Evolutionary conservation across 768 basidiomycete species (phyloP).

Genomic region (Lactarius trivialis): DNA sequence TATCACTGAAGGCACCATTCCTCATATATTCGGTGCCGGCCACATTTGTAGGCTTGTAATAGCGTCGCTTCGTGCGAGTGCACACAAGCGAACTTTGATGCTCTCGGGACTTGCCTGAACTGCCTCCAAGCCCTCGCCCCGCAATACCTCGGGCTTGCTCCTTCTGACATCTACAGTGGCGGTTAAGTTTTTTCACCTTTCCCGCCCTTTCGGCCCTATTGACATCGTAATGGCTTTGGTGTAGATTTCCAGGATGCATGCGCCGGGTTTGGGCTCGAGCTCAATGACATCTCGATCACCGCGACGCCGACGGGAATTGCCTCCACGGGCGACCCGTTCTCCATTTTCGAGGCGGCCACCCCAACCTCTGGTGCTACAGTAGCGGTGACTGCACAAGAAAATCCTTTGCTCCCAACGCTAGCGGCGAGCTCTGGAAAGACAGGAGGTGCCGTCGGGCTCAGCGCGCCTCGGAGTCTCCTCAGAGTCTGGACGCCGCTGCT

Average conservation of each 20-base stretch:
- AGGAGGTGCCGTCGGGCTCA: background rate
- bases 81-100: conserved; percentile 1
- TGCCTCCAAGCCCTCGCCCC: background rate
- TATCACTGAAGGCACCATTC: background rate
- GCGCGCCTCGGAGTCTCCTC: background rate
- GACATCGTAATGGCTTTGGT: background rate
- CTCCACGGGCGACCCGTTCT: conserved; percentile 2
- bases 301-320: background rate
- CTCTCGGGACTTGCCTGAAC: background rate
- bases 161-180: background rate
- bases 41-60: background rate
- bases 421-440: too few relatives aligned
- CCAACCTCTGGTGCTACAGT: background rate
- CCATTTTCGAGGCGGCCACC: background rate
- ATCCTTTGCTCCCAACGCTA: background rate
- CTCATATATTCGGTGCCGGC: background rate
- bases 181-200: background rate
- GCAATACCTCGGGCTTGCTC: rapidly evolving
- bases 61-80: background rate
- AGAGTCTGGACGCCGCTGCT: background rate
- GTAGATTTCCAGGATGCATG: background rate
- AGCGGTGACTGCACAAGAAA: background rate
- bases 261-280: background rate
- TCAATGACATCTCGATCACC: background rate
- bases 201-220: background rate